Evolutionary conservation across 164 flowering plant species (phyloP), one percentile per base, ranked within the genome.

Genomic region (Hamamelis virginiana): DNA sequence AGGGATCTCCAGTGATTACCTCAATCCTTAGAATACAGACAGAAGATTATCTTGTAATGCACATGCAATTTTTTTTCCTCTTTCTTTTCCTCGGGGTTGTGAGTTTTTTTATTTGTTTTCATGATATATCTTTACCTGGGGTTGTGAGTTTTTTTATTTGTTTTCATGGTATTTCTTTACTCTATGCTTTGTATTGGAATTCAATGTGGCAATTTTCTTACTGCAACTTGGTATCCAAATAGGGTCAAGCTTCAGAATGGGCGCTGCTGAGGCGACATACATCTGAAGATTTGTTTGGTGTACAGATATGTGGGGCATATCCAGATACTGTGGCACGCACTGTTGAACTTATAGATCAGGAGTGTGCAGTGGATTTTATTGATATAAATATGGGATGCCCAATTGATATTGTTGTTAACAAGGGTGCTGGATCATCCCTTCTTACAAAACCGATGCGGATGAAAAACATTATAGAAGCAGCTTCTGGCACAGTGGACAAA

Each of bases 171-270:
- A n/a, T 3, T 8, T 14, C 0, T 28, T 22, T 52, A 23, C 55
- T 56, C 9, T 45, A 6, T 23, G 14, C 11, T 26, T 46, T 58
- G 21, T 23, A 6, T 12, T 70, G 48, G 5, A 33, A 2, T 60
- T 44, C 46, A 38, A 60, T 26, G 47, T 64, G 22, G 27, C n/a
- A 27, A 60, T 23, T 41, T 53, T 64, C 45, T 76, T 2, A 67
- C 38, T 64, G 28, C 59, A 67, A 15, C 51, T 44, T 69, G 62
- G 9, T 62, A 9, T 70, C 59, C 38, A 63, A 65, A 65, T 56
- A 95, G 98, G 99, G 99, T 48, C 97, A 92, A 86, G 97, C 98
- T 76, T 87, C 99, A 50, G 98, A 95, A 77, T 95, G 99, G 99
- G 98, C 99, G 58, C 73, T 95, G 73, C 69, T 95, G 69, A 89